Evolutionary conservation across 2,329 filamentous ascomycete species (phyloP).

Genomic region (Ciborinia camelliae): DNA sequence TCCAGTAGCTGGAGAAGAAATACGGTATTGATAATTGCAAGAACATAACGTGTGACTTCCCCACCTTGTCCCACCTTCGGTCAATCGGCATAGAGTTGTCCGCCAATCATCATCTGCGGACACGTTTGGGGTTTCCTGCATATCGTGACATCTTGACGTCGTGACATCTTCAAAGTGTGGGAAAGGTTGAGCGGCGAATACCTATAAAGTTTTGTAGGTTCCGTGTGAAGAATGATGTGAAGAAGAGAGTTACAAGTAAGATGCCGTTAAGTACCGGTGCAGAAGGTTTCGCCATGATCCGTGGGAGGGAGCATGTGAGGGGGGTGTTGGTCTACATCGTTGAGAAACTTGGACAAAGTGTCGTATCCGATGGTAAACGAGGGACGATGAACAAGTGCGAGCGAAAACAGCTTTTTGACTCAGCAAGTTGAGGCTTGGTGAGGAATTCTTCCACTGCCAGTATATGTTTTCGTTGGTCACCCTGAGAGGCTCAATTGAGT

Average conservation of each 20-base stretch:
- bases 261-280: no score
- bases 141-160: no score
- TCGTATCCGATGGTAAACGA: not conserved
- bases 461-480: no score
- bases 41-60: not conserved
- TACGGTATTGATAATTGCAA: not conserved
- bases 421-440: not conserved
- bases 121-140: not conserved
- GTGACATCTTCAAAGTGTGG: not conserved
- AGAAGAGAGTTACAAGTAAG: not conserved
- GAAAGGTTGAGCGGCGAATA: no score
- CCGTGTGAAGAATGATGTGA: not conserved
- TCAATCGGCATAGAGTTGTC: not conserved
- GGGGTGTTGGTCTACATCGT: not conserved
- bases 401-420: not conserved
- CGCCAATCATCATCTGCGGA: not conserved
- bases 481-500: no score
- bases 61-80: not conserved
- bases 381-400: not conserved
- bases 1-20: not conserved
- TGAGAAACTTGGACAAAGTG: not conserved
- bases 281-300: not conserved
- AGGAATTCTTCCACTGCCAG: no score
- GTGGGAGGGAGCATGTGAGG: not conserved
- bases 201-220: not conserved